Percentiles rank a stretch among this genome's conserved stretches.
Evolutionary conservation across 2,329 filamentous ascomycete species (phyloP).

Genomic region (Lecanicillium sp.): DNA sequence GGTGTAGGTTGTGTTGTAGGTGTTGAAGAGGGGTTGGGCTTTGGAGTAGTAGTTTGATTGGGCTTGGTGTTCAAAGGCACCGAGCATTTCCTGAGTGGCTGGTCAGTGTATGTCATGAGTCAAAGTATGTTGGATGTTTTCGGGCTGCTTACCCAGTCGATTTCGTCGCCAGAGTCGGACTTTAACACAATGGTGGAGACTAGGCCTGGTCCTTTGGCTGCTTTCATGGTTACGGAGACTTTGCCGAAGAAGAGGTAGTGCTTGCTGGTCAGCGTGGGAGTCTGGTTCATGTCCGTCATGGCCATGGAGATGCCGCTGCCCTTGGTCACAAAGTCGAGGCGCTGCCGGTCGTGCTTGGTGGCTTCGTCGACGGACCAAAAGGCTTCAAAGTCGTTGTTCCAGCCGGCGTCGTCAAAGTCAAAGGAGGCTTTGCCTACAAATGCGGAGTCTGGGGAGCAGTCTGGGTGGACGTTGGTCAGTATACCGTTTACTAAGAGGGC

Average conservation of each 20-base stretch:
- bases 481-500: background rate
- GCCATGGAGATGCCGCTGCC: constrained; percentile 29
- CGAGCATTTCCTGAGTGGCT: constrained; percentile 18
- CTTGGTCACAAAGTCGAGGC: constrained; percentile 17
- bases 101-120: background rate
- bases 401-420: constrained; percentile 58
- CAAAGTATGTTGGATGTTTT: background rate
- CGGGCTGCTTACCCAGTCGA: constrained; percentile 31
- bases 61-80: constrained; percentile 42
- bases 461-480: constrained; percentile 9
- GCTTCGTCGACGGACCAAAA: constrained; percentile 27
- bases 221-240: constrained; percentile 61
- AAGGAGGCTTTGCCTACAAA: constrained; percentile 45
- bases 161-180: constrained; percentile 72
- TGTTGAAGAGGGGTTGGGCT: constrained; percentile 46
- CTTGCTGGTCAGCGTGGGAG: constrained; percentile 55
- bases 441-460: constrained; percentile 59
- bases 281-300: constrained; percentile 50
- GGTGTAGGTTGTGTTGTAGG: constrained; percentile 40
- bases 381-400: constrained; percentile 22
- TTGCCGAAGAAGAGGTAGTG: constrained; percentile 84
- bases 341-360: constrained; percentile 17
- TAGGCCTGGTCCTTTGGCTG: constrained; percentile 65
- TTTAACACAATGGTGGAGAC: constrained; percentile 71
- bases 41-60: constrained; percentile 78